These are phyloP conservation scores for Plasmopara halstedii DNA, from an alignment of 352 stramenopile species.

Conservation along the genomic window DNA sequence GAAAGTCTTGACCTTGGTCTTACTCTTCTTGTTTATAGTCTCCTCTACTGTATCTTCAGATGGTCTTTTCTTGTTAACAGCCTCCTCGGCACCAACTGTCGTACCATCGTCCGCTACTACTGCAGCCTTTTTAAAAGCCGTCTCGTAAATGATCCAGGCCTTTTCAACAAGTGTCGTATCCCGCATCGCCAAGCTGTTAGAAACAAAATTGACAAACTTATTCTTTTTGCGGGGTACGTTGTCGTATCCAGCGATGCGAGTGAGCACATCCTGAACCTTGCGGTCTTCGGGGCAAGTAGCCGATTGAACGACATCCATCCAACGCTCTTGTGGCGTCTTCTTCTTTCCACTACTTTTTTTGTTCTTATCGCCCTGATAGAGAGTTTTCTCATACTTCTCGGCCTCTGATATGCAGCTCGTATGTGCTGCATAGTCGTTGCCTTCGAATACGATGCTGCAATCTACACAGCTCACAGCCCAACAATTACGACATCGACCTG, in stretches of 20 bases:
- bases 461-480: conserved; percentile 92
- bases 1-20: conserved; percentile 38
- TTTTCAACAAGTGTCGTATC: conserved; percentile 45
- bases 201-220: conserved; percentile 91
- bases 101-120: conserved; percentile 8
- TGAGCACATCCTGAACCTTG: conserved; percentile 61
- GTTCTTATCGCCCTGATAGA: conserved; percentile 75
- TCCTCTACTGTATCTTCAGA: conserved; percentile 24
- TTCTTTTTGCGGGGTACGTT: conserved; percentile 91
- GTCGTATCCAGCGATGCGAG: conserved; percentile 67
- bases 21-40: conserved; percentile 33
- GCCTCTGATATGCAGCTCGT: conserved; percentile 91
- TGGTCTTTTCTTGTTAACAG: conserved; percentile 39
- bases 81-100: conserved; percentile 1
- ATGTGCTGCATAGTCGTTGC: conserved; percentile 84
- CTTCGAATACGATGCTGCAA: conserved; percentile 87
- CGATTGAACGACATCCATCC: conserved; percentile 68
- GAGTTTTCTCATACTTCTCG: conserved; percentile 89
- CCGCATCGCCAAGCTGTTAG: conserved; percentile 67
- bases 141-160: conserved; percentile 68
- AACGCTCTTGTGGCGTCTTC: conserved; percentile 83
- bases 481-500: conserved; percentile 76
- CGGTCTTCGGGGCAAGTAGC: conserved; percentile 38
- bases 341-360: conserved; percentile 48
- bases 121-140: conserved; percentile 45